Base-by-base conservation (phyloP, 495 filamentous ascomycete species). In the Xylaria scruposa region DNA sequence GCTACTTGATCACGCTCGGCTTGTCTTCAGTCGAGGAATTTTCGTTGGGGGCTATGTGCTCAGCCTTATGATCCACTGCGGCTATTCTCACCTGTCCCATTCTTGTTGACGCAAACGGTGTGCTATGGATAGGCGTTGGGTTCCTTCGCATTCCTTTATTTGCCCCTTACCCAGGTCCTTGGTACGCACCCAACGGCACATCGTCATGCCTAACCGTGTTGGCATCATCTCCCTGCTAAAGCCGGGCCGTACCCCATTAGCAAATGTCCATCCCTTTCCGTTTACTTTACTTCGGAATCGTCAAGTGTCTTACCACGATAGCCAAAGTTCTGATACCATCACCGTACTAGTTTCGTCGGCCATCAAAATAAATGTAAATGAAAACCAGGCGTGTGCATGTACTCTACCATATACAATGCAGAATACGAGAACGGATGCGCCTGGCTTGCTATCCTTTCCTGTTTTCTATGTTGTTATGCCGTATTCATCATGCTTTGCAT, bases 41-140 rank as follows among this genome's bases (percentile, higher is more conserved):
- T 36, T 60, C 26, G 10, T 61, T 49, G 54, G 40, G 19, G 21
- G 17, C 12, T 49, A 29, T 61, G 61, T 70, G 67, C 67, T 70
- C 67, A 49, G 67, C 67, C 67, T 70, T 47, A 26, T 42, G 68
- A 53, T 63, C 44, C 49, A 47, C n/a, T 70, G 44, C 38, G 36
- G n/a, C 44, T 51, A 40, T 33, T 53, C n/a, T 58, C 26, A 31
- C n/a, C 13, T 13, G 21, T 69, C 38, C 56, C 40, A 60, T 69
- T 53, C 58, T 42, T 53, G 13, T 62, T 38, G 24, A 26, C 26
- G 31, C n/a, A 56, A 47, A 29, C 19, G 42, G 13, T 31, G 38
- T 15, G 40, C 21, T 46, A 53, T 58, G 36, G 47, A 24, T 59
- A 19, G n/a, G 40, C 15, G 21, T 47, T 63, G 33, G 40, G 2